phyloP scores from a whole-genome alignment of 441 rosid genomes.

The Pelargonium fulgidum region DNA sequence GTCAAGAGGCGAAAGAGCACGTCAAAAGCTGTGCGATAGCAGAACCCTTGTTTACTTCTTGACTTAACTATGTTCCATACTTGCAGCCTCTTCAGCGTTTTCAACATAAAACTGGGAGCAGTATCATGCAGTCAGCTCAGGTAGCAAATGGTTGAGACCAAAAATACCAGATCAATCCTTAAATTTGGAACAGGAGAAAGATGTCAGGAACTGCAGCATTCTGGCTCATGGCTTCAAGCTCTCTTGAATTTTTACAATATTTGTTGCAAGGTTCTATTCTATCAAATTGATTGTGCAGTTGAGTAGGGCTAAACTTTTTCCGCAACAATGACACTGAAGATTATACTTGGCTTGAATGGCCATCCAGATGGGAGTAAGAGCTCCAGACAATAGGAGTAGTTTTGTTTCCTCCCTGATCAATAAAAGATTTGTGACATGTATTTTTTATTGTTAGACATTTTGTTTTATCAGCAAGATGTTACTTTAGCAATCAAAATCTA shows the following conservation, averaged over 20 bases:
- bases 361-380: background rate
- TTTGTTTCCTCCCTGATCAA: background rate
- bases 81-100: background rate
- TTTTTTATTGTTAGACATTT: background rate
- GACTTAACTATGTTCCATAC: background rate
- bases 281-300: background rate
- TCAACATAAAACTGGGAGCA: background rate
- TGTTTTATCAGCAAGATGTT: background rate
- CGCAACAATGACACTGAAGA: background rate
- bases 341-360: too few relatives aligned
- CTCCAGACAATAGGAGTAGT: background rate
- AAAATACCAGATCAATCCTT: background rate
- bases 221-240: background rate
- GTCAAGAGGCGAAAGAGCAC: constrained; percentile 47
- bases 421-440: background rate
- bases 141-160: background rate
- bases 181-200: constrained; percentile 3
- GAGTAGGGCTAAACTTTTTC: background rate
- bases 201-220: background rate
- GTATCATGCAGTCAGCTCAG: background rate
- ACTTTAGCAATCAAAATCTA: background rate
- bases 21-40: constrained; percentile 27
- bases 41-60: constrained; percentile 5
- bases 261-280: background rate
- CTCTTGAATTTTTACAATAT: background rate